Base-by-base conservation (phyloP, 148 eudicot genomes). In the Vaccinium corymbosum region DNA sequence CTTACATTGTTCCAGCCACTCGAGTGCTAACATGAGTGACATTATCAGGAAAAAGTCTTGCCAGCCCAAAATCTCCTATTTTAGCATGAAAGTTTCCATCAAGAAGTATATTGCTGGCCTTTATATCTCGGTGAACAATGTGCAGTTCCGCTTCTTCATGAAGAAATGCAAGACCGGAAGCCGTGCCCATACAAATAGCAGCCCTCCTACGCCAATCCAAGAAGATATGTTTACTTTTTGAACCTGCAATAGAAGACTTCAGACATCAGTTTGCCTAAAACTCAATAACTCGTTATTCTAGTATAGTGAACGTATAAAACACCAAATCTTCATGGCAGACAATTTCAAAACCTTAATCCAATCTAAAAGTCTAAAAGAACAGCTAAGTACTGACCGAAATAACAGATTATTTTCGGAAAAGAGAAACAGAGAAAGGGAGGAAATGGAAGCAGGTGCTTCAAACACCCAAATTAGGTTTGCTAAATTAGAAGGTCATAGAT, bases 91-190 rank as follows among this genome's bases (percentile, higher is more conserved):
- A 87, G 83, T 84, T 83, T 32, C 61, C 80, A 79, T 93, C 97
- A 80, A 92, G 92, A 83, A 92, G 87, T 59, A 93, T 83, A 62
- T 93, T 93, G 81, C 89, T 82, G 66, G 97, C 89, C 86, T 90
- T 93, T 66, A 93, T 91, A 86, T 93, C 90, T 68, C 94, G 87
- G 81, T 93, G 94, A 51, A 93, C 91, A 86, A 93, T 86, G 51
- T 15, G 81, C 15, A 88, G 94, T 48, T 50, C 83, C 0, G 87
- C 86, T 77, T 89, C 94, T 77, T 90, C 90, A 52, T 93, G 94
- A 75, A 93, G 94, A 86, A 88, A 92, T 29, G 80, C 93, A 78
- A 93, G 93, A 64, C 97, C 97, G 75, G 88, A 83, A 80, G 94
- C 94, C 42, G 90, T 87, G 8, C 93, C 93, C 82, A 78, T 59